Evolutionary conservation across 1,284 basidiomycete species (phyloP).

Genomic region (Athelia sp.): DNA sequence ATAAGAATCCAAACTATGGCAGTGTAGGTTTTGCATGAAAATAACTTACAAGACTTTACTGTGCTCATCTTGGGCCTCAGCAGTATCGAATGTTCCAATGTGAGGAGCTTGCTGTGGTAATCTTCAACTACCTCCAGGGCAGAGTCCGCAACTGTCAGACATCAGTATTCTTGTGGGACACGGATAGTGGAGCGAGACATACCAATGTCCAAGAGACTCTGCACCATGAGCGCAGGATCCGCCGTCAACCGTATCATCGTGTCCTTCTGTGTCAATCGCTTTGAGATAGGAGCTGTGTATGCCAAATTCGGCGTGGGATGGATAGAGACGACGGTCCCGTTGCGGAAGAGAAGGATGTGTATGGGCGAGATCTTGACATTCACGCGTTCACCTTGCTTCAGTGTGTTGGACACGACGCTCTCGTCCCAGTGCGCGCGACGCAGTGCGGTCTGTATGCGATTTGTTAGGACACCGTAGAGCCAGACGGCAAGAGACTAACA

Average conservation of each 20-base stretch:
- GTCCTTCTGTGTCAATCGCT: slow-evolving; percentile 49
- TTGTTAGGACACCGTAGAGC: no score
- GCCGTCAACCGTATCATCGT: slow-evolving; percentile 54
- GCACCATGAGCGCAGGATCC: slow-evolving; percentile 57
- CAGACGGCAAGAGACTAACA: no score
- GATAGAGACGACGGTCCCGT: slow-evolving; percentile 63
- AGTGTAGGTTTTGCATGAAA: no score
- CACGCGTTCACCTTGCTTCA: slow-evolving; percentile 58
- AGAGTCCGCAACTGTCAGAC: slow-evolving; percentile 52
- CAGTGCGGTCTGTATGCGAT: slow-evolving; percentile 10
- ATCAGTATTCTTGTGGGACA: background rate
- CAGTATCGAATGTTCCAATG: slow-evolving; percentile 55
- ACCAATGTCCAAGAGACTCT: slow-evolving; percentile 61
- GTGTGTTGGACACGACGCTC: slow-evolving; percentile 36
- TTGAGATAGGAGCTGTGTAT: slow-evolving; percentile 51
- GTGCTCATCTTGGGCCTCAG: slow-evolving; percentile 53
- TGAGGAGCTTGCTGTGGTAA: slow-evolving; percentile 55
- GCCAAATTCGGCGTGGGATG: slow-evolving; percentile 38
- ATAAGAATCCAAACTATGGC: slow-evolving; percentile 1
- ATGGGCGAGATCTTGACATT: slow-evolving; percentile 56
- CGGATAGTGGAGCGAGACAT: slow-evolving; percentile 13
- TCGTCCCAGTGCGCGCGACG: slow-evolving; percentile 19
- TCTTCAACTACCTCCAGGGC: slow-evolving; percentile 62
- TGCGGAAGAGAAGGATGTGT: slow-evolving; percentile 60
- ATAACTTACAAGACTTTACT: slow-evolving; percentile 49